Evolutionary conservation across 352 stramenopile species (phyloP).

Genomic region (Phytophthora quininea): DNA sequence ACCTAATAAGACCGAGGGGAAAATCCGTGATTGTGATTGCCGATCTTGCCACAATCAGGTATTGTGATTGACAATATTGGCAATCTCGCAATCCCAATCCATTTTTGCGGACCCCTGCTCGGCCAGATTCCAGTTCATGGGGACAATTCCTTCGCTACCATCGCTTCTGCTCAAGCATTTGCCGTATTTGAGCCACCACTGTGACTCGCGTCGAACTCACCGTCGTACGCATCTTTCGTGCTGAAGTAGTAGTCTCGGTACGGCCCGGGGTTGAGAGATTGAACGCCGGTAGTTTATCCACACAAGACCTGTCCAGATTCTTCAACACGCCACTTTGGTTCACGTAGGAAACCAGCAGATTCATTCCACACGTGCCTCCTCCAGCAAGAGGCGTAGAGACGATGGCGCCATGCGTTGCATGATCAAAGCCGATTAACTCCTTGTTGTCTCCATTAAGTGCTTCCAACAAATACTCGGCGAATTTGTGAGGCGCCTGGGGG

Average conservation of each 20-base stretch:
- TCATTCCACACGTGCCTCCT: slow-evolving; percentile 33
- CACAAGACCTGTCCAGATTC: slow-evolving; percentile 39
- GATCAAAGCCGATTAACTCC: slow-evolving; percentile 40
- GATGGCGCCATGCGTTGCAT: slow-evolving; percentile 32
- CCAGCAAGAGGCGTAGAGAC: slow-evolving; percentile 24
- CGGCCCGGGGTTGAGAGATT: slow-evolving; percentile 17
- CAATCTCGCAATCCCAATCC: too few relatives aligned
- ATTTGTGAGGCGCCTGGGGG: slow-evolving; percentile 49
- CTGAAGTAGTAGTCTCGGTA: slow-evolving; percentile 22
- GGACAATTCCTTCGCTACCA: too few relatives aligned
- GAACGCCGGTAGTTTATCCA: slow-evolving; percentile 22
- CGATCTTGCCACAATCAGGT: too few relatives aligned
- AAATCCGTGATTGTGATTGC: too few relatives aligned
- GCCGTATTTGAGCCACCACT: not conserved
- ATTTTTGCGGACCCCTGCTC: too few relatives aligned
- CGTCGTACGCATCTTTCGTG: slow-evolving; percentile 36
- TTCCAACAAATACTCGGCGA: slow-evolving; percentile 28
- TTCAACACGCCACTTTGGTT: slow-evolving; percentile 26
- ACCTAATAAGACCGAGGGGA: too few relatives aligned
- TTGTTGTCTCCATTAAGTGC: slow-evolving; percentile 33
- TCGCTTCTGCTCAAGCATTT: too few relatives aligned
- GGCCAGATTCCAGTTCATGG: too few relatives aligned
- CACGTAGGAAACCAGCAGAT: slow-evolving; percentile 41
- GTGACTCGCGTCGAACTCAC: slow-evolving; percentile 20
- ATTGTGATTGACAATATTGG: too few relatives aligned